Percentiles rank a stretch among this genome's conserved stretches.
phyloP scores from a whole-genome alignment of 352 stramenopile genomes.

The Pythium sukuiense region DNA sequence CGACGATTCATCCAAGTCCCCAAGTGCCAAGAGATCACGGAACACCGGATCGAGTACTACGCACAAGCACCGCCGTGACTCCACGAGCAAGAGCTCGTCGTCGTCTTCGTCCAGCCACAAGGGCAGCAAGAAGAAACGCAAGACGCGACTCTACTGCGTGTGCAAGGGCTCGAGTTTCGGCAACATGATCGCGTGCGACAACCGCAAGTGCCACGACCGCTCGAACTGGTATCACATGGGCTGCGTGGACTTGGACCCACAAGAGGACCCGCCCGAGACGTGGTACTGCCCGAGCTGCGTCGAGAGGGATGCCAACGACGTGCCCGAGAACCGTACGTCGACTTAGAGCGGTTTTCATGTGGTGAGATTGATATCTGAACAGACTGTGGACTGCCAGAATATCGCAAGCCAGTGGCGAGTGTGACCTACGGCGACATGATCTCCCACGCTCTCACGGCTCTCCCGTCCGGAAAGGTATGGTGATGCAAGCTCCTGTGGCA shows the following conservation, averaged over 20 bases:
- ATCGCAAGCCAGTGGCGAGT: constrained; percentile 75
- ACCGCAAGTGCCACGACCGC: constrained; percentile 73
- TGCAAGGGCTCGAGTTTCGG: constrained; percentile 74
- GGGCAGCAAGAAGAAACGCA: constrained; percentile 60
- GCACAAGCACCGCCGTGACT: constrained; percentile 2
- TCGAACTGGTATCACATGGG: constrained; percentile 87
- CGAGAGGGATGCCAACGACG: constrained; percentile 45
- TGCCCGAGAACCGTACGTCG: constrained; percentile 72
- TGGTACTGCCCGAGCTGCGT: constrained; percentile 75
- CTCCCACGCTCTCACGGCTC: constrained; percentile 65
- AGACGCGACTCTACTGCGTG: constrained; percentile 69
- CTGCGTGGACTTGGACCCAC: constrained; percentile 60
- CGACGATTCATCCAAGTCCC: background rate
- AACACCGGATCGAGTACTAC: background rate
- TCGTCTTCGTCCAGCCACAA: constrained; percentile 7
- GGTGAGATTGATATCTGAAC: background rate
- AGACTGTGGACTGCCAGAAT: constrained; percentile 40
- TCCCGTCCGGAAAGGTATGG: constrained; percentile 77
- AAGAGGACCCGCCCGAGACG: constrained; percentile 56
- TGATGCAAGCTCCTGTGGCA: no score
- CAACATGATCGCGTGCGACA: constrained; percentile 86
- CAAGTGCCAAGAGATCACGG: constrained; percentile 7
- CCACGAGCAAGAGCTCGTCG: constrained; percentile 14
- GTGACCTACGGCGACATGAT: constrained; percentile 91
- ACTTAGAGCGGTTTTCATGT: background rate